Conservation (phyloP, 306 rosid species). For the Cucurbita moschata region DNA sequence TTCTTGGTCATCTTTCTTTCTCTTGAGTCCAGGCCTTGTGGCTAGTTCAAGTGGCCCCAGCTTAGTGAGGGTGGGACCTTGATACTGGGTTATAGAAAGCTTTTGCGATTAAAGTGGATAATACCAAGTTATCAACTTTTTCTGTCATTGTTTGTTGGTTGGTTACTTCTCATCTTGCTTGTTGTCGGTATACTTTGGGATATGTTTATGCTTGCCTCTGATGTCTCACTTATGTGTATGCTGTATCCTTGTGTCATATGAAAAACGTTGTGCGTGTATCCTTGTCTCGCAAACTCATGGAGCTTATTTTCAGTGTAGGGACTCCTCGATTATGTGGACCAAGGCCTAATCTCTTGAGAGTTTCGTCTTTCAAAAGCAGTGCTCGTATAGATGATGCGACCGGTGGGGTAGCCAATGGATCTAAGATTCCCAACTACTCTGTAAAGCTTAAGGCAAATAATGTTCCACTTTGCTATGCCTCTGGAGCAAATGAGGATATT, state of each 20-base stretch:
- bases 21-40: background rate
- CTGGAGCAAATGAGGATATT: slow-evolving; percentile 39
- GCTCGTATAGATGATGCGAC: slow-evolving; percentile 45
- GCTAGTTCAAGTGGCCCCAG: background rate
- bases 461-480: slow-evolving; percentile 41
- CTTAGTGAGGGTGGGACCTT: background rate
- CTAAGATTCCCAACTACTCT: slow-evolving; percentile 45
- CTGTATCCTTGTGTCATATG: background rate
- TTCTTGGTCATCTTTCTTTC: background rate
- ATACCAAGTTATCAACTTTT: background rate
- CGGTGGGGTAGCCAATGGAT: slow-evolving; percentile 37
- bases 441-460: slow-evolving; percentile 45
- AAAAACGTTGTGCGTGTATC: background rate
- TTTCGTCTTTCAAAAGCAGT: slow-evolving; percentile 66
- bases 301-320: slow-evolving; percentile 73
- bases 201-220: background rate
- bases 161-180: background rate
- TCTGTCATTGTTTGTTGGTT: background rate
- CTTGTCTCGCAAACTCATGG: slow-evolving; percentile 9
- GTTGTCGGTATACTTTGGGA: background rate
- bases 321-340: slow-evolving; percentile 38
- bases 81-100: background rate
- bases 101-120: background rate
- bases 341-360: slow-evolving; percentile 35
- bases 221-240: background rate